Evolutionary conservation across 441 rosid genomes (phyloP).

Genomic region (Croton setiger): DNA sequence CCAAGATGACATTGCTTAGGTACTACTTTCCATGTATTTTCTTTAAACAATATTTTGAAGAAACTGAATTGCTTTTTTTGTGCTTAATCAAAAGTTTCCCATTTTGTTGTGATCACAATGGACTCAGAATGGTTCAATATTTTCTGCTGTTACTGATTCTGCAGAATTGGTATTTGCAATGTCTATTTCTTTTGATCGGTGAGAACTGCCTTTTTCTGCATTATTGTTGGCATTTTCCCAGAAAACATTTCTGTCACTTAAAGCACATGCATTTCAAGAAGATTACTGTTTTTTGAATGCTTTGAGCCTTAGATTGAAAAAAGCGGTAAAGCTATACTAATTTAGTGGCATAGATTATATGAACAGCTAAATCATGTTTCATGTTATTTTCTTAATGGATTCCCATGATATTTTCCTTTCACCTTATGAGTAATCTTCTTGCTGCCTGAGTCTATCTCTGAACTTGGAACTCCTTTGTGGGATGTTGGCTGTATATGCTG

Average conservation of each 20-base stretch:
- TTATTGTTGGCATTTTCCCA: constrained; percentile 24
- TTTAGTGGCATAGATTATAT: not conserved
- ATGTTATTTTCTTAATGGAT: not conserved
- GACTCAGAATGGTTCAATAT: constrained; percentile 37
- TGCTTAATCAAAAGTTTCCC: constrained; percentile 74
- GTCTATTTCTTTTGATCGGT: constrained; percentile 22
- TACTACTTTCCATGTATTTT: too few species aligned
- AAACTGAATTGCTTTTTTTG: not conserved
- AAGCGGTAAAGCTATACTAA: not conserved
- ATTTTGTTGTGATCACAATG: constrained; percentile 56
- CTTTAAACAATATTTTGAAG: too few species aligned
- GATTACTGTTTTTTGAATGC: not conserved
- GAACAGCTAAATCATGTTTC: not conserved
- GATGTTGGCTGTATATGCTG: not conserved
- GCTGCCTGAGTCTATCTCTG: constrained; percentile 1
- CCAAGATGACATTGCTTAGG: too few species aligned
- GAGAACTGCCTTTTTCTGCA: constrained; percentile 10
- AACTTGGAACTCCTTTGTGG: constrained; percentile 2
- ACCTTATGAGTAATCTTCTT: not conserved
- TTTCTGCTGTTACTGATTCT: constrained; percentile 36
- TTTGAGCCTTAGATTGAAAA: constrained; percentile 2
- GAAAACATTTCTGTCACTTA: constrained; percentile 32
- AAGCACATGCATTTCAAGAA: too few species aligned
- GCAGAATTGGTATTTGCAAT: constrained; percentile 34
- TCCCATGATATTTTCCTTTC: not conserved